Evolutionary conservation across 768 basidiomycete species (phyloP), one percentile per base, ranked within the genome.

Genomic region (Mycena kentingensis): DNA sequence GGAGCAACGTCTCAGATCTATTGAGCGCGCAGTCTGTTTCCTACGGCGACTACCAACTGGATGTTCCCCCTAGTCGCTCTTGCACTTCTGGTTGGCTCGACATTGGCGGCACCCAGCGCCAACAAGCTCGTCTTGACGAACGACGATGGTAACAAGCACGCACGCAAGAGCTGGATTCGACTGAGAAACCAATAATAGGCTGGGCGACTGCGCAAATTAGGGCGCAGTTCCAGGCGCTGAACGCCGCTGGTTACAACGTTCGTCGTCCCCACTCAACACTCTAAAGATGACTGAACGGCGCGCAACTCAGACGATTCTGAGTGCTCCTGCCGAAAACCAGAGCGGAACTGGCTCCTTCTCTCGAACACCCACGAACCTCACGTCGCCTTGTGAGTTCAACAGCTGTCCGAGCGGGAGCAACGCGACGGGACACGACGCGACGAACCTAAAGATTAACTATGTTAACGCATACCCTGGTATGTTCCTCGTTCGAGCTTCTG

Each of bases 151-250:
- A 10, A n/a, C 8, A 34, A 24, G 3, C 46, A 12, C 34, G 31
- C 5, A n/a, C 10, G 7, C 22, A 7, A 2, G 3, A 21, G 32
- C n/a, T 21, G 13, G 13, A 47, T 13, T 26, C 41, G n/a, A 12
- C 5, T 29, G 6, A 29, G 28, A 11, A 6, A 19, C 31, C 10
- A 10, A 10, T n/a, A 5, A 21, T n/a, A 47, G 48, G 48, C 24
- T 78, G 76, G 76, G 77, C 77, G 0, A 67, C 69, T 6, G 75
- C 76, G 13, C 65, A 72, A 41, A 70, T 78, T n/a, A 71, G 76
- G 45, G 71, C 72, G 1, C 68, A 72, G 42, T 69, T 67, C 56
- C 60, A 65, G 37, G 67, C 73, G 3, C 60, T 77, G 41, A 65
- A 60, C 25, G 61, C 58, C 3, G 73, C 69, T 15, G 73, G 70